Base-by-base conservation (phyloP, 2,329 filamentous ascomycete genomes). In the Ophiostoma triangulosporum region DNA sequence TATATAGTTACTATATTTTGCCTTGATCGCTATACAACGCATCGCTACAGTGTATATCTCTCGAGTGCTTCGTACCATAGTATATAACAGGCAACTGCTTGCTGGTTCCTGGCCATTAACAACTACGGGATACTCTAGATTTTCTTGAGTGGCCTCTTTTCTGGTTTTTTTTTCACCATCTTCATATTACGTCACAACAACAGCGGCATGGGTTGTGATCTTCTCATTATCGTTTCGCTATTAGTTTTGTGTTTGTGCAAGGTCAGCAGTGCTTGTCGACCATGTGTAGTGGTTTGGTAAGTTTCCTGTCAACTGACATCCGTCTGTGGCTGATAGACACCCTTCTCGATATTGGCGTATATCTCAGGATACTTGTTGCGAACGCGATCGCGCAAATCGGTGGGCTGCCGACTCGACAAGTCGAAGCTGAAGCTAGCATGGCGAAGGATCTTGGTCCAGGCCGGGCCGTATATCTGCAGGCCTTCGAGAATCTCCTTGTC, bases 401-500 rank as follows among this genome's bases (percentile, higher is more conserved):
- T 84, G 1, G 80, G 79, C 58, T 81, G 76, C 45, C 80, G 70
- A 55, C 64, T 75, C 4, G 74, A 72, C n/a, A 84, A 67, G 56
- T 78, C 69, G 64, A 79, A 81, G 27, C 69, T 70, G 64, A 79
- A 81, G 27, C 69, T 69, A 14, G 73, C 65, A 56, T 84, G 79
- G 33, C 78, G 72, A 61, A 81, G 79, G 20, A 84, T 84, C 63
- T 76, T 78, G 51, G 79, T 81, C 80, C 81, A 84, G 8, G 78
- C 74, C 8, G 80, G 77, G 0, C 80, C 80, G 61, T 83, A 81
- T 4, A 71, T 62, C 36, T 78, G 68, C 35, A 82, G 74, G 0
- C 81, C 81, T 55, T 77, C 69, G 1, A 83, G 67, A 45, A 84
- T 84, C 58, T 81, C 76, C 29, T 68, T 68, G 60, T 84, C 81